Evolutionary conservation across 2,329 filamentous ascomycete genomes (phyloP).

Genomic region (Trichoderma atrobrunneum): DNA sequence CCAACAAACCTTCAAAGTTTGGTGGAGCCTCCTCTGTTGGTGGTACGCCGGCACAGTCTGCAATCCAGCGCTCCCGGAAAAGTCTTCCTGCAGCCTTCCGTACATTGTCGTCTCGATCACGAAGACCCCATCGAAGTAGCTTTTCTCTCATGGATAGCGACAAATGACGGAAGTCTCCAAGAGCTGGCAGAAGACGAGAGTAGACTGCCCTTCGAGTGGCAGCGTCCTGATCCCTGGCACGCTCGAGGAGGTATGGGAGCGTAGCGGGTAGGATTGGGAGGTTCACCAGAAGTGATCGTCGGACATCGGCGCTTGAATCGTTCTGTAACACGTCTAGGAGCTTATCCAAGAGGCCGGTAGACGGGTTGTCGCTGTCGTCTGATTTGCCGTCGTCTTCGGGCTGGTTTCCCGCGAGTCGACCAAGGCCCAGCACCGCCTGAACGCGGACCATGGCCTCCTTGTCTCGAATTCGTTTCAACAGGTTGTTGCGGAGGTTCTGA

Average conservation of each 20-base stretch:
- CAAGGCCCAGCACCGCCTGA: slow-evolving; percentile 88
- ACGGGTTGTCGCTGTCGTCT: slow-evolving; percentile 64
- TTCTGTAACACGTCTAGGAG: slow-evolving; percentile 87
- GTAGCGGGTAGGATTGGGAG: slow-evolving; percentile 82
- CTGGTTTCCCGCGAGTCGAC: slow-evolving; percentile 75
- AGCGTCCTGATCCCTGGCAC: slow-evolving; percentile 84
- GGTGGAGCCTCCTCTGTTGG: slow-evolving; percentile 60
- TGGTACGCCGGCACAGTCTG: slow-evolving; percentile 76
- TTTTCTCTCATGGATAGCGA: slow-evolving; percentile 95
- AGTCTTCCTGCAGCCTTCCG: slow-evolving; percentile 85
- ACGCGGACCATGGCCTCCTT: slow-evolving; percentile 91
- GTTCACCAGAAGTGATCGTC: slow-evolving; percentile 83
- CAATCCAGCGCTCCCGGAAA: slow-evolving; percentile 96
- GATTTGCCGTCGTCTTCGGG: slow-evolving; percentile 67
- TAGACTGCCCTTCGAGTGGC: slow-evolving; percentile 83
- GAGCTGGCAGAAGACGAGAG: slow-evolving; percentile 76
- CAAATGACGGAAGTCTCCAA: slow-evolving; percentile 92
- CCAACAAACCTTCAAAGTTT: slow-evolving; percentile 78
- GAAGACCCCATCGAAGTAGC: slow-evolving; percentile 87
- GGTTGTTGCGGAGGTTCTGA: slow-evolving; percentile 71
- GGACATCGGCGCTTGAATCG: slow-evolving; percentile 89
- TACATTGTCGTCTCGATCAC: slow-evolving; percentile 91
- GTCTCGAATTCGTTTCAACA: slow-evolving; percentile 84
- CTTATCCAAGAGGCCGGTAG: slow-evolving; percentile 72
- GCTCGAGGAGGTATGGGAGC: slow-evolving; percentile 82